phyloP scores from a whole-genome alignment of 2,329 filamentous ascomycete genomes.

The Diaporthe humulicola region DNA sequence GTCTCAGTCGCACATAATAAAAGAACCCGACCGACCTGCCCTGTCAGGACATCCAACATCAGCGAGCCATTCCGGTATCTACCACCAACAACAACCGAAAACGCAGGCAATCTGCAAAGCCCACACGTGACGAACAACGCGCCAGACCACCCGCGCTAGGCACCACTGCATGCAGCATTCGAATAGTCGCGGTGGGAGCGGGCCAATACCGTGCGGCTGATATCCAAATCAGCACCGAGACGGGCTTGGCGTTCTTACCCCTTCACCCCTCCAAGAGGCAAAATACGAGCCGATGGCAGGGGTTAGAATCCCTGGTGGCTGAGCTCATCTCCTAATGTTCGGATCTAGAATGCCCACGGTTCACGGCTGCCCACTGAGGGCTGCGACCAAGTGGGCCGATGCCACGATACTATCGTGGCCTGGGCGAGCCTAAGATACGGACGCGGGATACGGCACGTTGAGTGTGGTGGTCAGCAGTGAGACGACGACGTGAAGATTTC shows the following conservation, averaged over 20 bases:
- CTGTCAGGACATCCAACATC: background rate
- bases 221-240: conserved; percentile 24
- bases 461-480: conserved; percentile 23
- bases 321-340: background rate
- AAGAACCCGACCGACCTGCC: background rate
- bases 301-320: conserved; percentile 7
- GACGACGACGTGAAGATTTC: background rate
- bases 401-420: conserved; percentile 26
- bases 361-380: background rate
- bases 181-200: conserved; percentile 23
- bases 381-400: conserved; percentile 22
- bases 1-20: background rate
- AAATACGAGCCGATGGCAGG: conserved; percentile 17
- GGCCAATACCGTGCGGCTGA: conserved; percentile 31
- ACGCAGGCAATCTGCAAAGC: background rate
- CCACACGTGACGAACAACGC: background rate
- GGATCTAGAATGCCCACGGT: background rate
- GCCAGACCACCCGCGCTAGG: background rate
- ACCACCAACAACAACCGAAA: background rate
- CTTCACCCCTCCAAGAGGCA: background rate
- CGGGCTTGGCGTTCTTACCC: background rate
- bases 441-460: conserved; percentile 18
- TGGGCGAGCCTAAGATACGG: conserved; percentile 14
- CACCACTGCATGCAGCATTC: conserved; percentile 19
- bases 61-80: background rate